A percentile compares a stretch with the other conserved stretches of the same genome.
Evolutionary conservation across 345 rosid species (phyloP).

Genomic region (Pistacia vera): DNA sequence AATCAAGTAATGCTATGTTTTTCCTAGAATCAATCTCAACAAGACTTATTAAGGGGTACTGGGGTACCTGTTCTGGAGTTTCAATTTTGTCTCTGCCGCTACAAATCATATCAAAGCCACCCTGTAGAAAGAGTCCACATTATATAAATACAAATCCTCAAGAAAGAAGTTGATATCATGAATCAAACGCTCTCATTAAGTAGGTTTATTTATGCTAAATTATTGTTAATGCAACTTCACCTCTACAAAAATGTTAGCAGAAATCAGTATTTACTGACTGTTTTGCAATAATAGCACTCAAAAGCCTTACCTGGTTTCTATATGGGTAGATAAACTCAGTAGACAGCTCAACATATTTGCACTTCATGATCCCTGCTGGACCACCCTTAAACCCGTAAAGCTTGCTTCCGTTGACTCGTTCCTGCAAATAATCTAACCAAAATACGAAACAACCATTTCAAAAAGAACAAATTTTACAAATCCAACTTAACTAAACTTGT

Average conservation of each 20-base stretch:
- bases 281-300: background rate
- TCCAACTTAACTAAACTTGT: background rate
- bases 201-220: too few species aligned
- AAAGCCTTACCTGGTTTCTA: slow-evolving; percentile 28
- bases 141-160: background rate
- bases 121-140: slow-evolving; percentile 14
- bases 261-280: background rate
- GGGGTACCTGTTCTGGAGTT: slow-evolving; percentile 43
- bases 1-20: background rate
- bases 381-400: slow-evolving; percentile 29
- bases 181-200: background rate
- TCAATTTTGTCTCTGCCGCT: slow-evolving; percentile 36
- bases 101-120: slow-evolving; percentile 34
- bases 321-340: slow-evolving; percentile 19
- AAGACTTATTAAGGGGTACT: slow-evolving; percentile 28
- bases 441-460: background rate
- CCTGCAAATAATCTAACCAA: slow-evolving; percentile 33
- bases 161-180: background rate
- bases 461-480: background rate
- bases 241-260: background rate
- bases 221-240: background rate
- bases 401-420: slow-evolving; percentile 20
- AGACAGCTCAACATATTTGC: slow-evolving; percentile 25
- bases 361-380: slow-evolving; percentile 32
- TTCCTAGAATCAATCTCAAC: too few species aligned